These are phyloP conservation scores for Brachypodium distachyon DNA, from an alignment of 202 grass and related monocot genomes.

Conservation along the genomic window DNA sequence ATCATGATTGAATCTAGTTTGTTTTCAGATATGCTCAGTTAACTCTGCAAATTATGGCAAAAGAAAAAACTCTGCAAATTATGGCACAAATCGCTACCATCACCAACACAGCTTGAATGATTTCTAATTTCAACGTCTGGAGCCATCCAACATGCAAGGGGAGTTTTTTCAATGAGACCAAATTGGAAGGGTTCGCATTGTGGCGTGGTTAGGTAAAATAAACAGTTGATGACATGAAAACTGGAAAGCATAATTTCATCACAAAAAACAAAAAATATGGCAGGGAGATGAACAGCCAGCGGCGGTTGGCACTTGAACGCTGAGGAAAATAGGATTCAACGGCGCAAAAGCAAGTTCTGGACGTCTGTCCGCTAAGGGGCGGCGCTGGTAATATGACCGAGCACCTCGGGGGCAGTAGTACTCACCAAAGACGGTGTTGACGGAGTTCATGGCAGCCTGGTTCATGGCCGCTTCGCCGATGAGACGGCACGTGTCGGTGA, in stretches of 20 bases:
- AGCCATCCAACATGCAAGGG: background rate
- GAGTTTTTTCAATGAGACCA: background rate
- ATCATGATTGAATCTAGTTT: background rate
- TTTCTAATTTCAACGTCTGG: too few species aligned
- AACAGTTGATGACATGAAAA: background rate
- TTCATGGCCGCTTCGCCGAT: conserved; percentile 61
- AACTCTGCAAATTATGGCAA: background rate
- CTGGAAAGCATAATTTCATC: background rate
- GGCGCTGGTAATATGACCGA: too few species aligned
- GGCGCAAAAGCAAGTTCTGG: too few species aligned
- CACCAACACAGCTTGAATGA: too few species aligned
- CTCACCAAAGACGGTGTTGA: conserved; percentile 63
- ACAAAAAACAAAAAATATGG: background rate
- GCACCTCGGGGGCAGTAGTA: too few species aligned
- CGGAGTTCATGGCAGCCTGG: conserved; percentile 58
- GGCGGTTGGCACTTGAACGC: too few species aligned
- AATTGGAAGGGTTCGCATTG: background rate
- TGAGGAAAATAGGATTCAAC: too few species aligned
- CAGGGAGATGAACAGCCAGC: background rate
- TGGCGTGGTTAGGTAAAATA: background rate
- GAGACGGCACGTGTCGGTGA: conserved; percentile 39
- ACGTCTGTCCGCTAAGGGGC: too few species aligned
- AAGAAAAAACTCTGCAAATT: background rate
- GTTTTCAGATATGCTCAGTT: background rate
- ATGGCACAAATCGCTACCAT: too few species aligned